A percentile compares a stretch with the other conserved stretches of the same genome.
These are phyloP conservation scores for Isatis lusitanica DNA, from an alignment of 441 rosid species.

Conservation along the genomic window DNA sequence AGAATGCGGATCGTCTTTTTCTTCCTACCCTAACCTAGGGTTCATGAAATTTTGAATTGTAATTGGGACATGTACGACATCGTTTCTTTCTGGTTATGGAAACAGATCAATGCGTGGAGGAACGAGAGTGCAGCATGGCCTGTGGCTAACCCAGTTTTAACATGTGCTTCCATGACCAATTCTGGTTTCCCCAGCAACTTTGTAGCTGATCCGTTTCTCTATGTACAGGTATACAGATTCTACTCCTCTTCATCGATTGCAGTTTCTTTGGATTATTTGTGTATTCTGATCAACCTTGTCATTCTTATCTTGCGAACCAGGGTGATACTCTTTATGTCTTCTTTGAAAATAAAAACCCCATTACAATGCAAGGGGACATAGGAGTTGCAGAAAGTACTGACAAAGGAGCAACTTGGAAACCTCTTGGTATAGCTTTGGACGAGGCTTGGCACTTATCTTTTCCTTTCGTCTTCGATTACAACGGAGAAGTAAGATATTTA, in stretches of 20 bases:
- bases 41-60: slow-evolving; percentile 1
- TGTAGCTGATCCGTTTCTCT: slow-evolving; percentile 92
- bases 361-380: slow-evolving; percentile 92
- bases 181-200: slow-evolving; percentile 87
- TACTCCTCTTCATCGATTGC: neutral
- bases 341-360: slow-evolving; percentile 77
- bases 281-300: neutral
- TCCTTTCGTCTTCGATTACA: slow-evolving; percentile 81
- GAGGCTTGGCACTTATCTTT: slow-evolving; percentile 96
- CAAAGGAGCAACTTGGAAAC: slow-evolving; percentile 90
- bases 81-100: neutral
- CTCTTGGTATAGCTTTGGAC: slow-evolving; percentile 85
- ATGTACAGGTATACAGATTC: slow-evolving; percentile 55
- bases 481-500: slow-evolving; percentile 59
- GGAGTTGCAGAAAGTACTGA: slow-evolving; percentile 84
- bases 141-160: slow-evolving; percentile 84
- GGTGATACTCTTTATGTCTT: slow-evolving; percentile 72
- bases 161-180: slow-evolving; percentile 78
- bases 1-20: neutral
- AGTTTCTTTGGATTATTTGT: neutral
- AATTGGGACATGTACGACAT: neutral
- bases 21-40: neutral
- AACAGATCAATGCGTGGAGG: slow-evolving; percentile 70
- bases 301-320: slow-evolving; percentile 39
- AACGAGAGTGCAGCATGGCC: slow-evolving; percentile 88